Evolutionary conservation across 441 rosid species (phyloP).

Genomic region (Gossypium davidsonii): DNA sequence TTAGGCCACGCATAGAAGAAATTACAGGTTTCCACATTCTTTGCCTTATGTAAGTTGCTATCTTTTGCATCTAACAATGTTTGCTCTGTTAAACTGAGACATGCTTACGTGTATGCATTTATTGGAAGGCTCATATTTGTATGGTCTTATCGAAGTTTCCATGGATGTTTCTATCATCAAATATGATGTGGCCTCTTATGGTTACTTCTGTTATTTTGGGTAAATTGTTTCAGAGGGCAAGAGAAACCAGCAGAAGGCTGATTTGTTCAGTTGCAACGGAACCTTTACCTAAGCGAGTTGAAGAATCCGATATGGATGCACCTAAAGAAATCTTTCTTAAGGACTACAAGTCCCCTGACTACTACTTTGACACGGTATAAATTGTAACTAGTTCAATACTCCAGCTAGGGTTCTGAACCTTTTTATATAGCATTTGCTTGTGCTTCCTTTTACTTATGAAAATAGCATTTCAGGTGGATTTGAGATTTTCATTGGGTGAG

Average conservation of each 20-base stretch:
- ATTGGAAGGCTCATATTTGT: not conserved
- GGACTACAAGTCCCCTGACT: constrained; percentile 87
- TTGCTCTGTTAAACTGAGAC: not conserved
- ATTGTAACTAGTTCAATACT: not conserved
- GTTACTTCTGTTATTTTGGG: constrained; percentile 11
- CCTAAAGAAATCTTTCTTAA: constrained; percentile 89
- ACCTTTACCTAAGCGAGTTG: constrained; percentile 49
- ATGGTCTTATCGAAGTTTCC: not conserved
- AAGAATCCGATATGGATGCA: constrained; percentile 69
- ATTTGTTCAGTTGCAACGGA: constrained; percentile 76
- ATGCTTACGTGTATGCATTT: not conserved
- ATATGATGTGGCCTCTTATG: not conserved
- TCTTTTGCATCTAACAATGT: constrained; percentile 4
- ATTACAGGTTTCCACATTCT: constrained; percentile 29
- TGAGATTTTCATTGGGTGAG: constrained; percentile 75
- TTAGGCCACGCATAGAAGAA: constrained; percentile 44
- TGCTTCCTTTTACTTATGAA: constrained; percentile 11
- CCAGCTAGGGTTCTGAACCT: not conserved
- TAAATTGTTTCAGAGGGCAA: constrained; percentile 42
- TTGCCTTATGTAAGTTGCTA: constrained; percentile 39
- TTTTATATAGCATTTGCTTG: constrained; percentile 5
- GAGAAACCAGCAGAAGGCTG: constrained; percentile 40
- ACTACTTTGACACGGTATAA: constrained; percentile 76
- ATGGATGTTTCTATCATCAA: not conserved
- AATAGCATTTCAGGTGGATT: constrained; percentile 59